These are phyloP conservation scores for Penicillium alfredii DNA, from an alignment of 495 filamentous ascomycete species.

Conservation along the genomic window DNA sequence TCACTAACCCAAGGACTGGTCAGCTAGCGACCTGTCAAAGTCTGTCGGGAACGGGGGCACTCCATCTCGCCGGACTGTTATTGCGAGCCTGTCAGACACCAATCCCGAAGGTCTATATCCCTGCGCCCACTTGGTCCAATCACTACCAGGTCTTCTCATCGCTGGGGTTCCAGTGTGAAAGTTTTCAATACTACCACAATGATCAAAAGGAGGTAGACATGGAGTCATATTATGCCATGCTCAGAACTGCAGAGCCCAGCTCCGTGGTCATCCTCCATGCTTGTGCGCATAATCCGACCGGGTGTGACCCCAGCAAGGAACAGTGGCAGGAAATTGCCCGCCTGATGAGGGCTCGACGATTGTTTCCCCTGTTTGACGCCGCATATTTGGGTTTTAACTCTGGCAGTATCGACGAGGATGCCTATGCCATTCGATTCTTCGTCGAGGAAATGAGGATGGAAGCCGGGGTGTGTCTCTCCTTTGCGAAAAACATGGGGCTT, in stretches of 20 bases:
- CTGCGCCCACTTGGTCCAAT: slow-evolving; percentile 35
- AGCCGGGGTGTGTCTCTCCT: slow-evolving; percentile 31
- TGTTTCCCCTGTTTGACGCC: slow-evolving; percentile 41
- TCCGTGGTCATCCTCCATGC: slow-evolving; percentile 39
- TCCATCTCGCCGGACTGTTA: slow-evolving; percentile 75
- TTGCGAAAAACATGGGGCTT: slow-evolving; percentile 46
- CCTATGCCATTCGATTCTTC: slow-evolving; percentile 38
- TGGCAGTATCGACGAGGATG: slow-evolving; percentile 36
- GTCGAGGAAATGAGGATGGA: slow-evolving; percentile 23
- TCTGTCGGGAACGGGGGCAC: slow-evolving; percentile 80
- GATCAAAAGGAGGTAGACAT: slow-evolving; percentile 16
- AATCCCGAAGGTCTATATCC: slow-evolving; percentile 26
- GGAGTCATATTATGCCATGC: slow-evolving; percentile 13
- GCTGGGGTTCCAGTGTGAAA: slow-evolving; percentile 24
- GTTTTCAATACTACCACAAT: slow-evolving; percentile 23
- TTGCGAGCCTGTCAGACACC: slow-evolving; percentile 37
- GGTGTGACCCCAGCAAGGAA: slow-evolving; percentile 33
- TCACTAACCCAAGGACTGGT: too few species aligned
- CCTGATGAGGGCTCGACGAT: slow-evolving; percentile 21
- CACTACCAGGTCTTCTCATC: slow-evolving; percentile 33
- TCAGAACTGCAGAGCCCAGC: slow-evolving; percentile 16
- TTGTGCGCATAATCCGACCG: slow-evolving; percentile 45
- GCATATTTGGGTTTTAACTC: slow-evolving; percentile 43
- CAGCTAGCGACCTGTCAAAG: slow-evolving; percentile 48
- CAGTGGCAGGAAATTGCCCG: slow-evolving; percentile 38